These are phyloP conservation scores for Triticum aestivum DNA, from an alignment of 176 grass and related monocot genomes.

Conservation along the genomic window IWGSC_CS_RefSeq_v2.1 NC_057812.1:82164058-82164557, in stretches of 20 bases:
- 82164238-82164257: not conserved
- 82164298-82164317: constrained; percentile 84
- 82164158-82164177: constrained; percentile 74
- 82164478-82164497: not conserved
- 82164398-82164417: not conserved
- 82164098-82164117: not conserved
- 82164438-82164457: not conserved
- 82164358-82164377: not conserved
- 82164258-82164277: not conserved
- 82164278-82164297: not conserved
- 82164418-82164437: not conserved
- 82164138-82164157: not conserved
- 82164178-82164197: constrained; percentile 74
- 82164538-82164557: constrained; percentile 76
- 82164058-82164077: not conserved
- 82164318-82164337: constrained; percentile 68
- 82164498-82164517: not conserved
- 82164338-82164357: constrained; percentile 55
- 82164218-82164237: not conserved
- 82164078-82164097: not conserved
- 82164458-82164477: not conserved
- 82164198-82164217: constrained; percentile 63
- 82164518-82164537: constrained; percentile 78
- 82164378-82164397: not conserved
- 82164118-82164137: not conserved